These are phyloP conservation scores for Didymella sp. DNA, from an alignment of 2,329 filamentous ascomycete genomes.

Conservation along the genomic window DNA sequence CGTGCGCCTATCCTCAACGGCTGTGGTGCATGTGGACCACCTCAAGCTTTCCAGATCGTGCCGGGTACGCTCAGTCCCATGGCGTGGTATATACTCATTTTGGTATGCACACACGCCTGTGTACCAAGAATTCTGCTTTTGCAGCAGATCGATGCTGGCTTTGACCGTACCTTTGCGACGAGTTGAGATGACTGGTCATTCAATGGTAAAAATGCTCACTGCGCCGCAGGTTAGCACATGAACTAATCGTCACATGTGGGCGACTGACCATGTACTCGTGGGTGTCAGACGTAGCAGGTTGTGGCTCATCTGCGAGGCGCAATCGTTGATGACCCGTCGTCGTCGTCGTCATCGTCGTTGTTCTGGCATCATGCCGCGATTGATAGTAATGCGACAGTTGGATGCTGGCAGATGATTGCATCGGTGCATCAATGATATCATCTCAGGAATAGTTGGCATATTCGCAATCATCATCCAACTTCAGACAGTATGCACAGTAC, in stretches of 20 bases:
- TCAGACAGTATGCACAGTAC: constrained; percentile 40
- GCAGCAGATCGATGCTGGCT: neutral
- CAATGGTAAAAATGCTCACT: neutral
- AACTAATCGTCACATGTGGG: neutral
- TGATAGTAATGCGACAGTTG: neutral
- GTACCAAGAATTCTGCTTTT: too few species aligned
- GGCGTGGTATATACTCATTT: neutral
- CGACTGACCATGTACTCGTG: neutral
- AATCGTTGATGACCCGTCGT: too few species aligned
- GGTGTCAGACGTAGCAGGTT: neutral
- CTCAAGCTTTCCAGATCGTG: neutral
- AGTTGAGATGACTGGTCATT: too few species aligned
- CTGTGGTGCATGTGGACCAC: neutral
- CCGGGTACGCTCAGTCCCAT: neutral
- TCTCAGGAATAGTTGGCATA: constrained; percentile 33
- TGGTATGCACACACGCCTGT: neutral
- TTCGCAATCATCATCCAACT: constrained; percentile 37
- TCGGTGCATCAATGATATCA: neutral
- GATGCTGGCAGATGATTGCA: neutral
- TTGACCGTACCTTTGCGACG: neutral
- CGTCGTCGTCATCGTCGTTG: too few species aligned
- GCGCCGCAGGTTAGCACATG: neutral
- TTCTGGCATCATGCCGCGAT: neutral
- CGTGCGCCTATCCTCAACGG: neutral
- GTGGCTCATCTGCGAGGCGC: neutral